Base-by-base conservation (phyloP, 805 yeast species). In the Ogataea siamensis region DNA sequence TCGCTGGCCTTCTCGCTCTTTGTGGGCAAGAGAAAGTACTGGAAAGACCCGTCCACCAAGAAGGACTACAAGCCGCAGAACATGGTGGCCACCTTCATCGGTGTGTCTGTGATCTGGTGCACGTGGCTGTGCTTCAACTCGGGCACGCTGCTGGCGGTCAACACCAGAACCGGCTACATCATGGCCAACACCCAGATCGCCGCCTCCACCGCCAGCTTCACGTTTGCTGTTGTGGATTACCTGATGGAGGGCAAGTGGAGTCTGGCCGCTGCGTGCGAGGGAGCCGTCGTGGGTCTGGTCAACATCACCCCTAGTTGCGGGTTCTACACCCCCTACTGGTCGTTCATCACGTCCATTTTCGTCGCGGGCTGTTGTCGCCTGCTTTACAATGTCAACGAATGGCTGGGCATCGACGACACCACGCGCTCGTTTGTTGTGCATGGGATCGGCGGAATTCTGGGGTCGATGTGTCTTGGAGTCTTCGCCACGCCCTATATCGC, bases 71-170 rank as follows among this genome's bases (percentile, higher is more conserved):
- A 57, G 36, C 68, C 70, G 7, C 66, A 63, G 39, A 62, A 68
- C 13, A 40, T 66, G 7, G 46, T 62, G 5, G 55, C 68, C 14
- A 65, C 70, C 0, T 63, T 68, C 34, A 50, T 68, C 36, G 74
- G 75, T 25, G 73, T 66, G 28, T 64, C 71, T 5, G 57, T 70
- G 32, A 68, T 70, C 38, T 68, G 72, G 73, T 67, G 63, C 36
- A 67, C 72, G n/a, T 70, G 74, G 75, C 59, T 69, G 39, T 67
- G 74, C 49, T 70, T 70, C 59, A 70, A 70, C 47, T 60, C 72
- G 10, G 75, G 74, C 25, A 68, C 74, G 12, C 53, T 68, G 31
- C 54, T 69, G 10, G 37, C 67, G 2, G 70, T 69, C 28, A 65
- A 58, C 34, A 43, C 49, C 4, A 62, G 75, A 57, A 68, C 74